A percentile compares a stretch with the other conserved stretches of the same genome.
phyloP scores from a whole-genome alignment of 768 basidiomycete species.

The Vararia minispora region DNA sequence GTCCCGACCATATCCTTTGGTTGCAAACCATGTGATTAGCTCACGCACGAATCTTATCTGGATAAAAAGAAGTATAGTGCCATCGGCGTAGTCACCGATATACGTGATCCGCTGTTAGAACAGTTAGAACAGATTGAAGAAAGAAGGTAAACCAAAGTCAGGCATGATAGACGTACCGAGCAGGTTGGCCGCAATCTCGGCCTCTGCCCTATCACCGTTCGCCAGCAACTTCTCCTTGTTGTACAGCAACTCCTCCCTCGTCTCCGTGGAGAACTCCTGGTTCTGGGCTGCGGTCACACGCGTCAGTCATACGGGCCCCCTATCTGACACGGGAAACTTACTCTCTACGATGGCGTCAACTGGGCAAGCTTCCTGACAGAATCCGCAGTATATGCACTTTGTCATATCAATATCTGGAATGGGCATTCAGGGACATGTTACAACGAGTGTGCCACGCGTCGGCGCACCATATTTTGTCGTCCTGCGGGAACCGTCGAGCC shows the following conservation, averaged over 20 bases:
- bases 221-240: conserved; percentile 98
- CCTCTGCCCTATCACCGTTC: conserved; percentile 93
- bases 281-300: conserved; percentile 73
- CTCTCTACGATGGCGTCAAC: conserved; percentile 99
- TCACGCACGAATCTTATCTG: too few relatives aligned
- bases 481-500: conserved; percentile 88
- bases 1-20: too few relatives aligned
- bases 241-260: conserved; percentile 94
- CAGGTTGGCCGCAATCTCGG: conserved; percentile 94
- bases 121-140: conserved; percentile 12
- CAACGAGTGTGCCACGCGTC: too few relatives aligned
- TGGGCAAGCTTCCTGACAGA: conserved; percentile 99
- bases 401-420: conserved; percentile 95
- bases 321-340: conserved; percentile 28
- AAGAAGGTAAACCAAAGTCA: not conserved
- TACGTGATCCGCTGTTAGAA: conserved; percentile 65
- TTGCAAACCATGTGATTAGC: too few relatives aligned
- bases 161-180: conserved; percentile 37
- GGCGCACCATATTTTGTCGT: conserved; percentile 91
- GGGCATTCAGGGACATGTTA: not conserved
- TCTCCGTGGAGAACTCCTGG: conserved; percentile 95
- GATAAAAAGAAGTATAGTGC: too few relatives aligned
- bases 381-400: conserved; percentile 99
- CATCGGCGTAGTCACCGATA: conserved; percentile 47
- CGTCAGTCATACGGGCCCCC: not conserved